Conservation (phyloP, 371 early-diverging fungal genomes). For the Polyrhizophydium stewartii region DNA sequence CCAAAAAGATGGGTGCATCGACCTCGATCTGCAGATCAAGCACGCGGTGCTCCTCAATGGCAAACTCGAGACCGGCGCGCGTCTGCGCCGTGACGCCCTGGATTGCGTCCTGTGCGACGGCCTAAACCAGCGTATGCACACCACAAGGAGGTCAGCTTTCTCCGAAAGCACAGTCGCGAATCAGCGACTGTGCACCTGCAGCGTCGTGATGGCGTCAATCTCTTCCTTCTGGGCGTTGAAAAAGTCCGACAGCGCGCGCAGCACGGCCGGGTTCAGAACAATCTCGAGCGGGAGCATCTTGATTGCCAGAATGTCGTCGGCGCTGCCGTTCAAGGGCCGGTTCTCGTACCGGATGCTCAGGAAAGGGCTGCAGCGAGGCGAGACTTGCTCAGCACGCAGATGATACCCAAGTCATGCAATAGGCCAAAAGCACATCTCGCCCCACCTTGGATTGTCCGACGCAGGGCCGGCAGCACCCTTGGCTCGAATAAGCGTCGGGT, state of each 20-base stretch:
- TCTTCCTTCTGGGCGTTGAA: constrained; percentile 81
- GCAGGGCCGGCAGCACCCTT: constrained; percentile 22
- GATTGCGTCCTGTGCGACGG: constrained; percentile 82
- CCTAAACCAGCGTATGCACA: constrained; percentile 29
- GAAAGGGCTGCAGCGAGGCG: constrained; percentile 44
- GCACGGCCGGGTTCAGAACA: constrained; percentile 77
- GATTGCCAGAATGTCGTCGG: constrained; percentile 79
- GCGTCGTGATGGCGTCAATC: constrained; percentile 57
- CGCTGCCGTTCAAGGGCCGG: constrained; percentile 80
- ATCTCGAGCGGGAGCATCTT: constrained; percentile 89
- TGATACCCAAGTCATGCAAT: background rate
- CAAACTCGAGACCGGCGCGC: constrained; percentile 72
- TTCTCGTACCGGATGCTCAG: constrained; percentile 79
- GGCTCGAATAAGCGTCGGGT: constrained; percentile 79
- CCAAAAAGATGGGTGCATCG: constrained; percentile 95
- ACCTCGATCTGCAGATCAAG: constrained; percentile 89
- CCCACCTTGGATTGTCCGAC: constrained; percentile 11
- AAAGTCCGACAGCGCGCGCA: constrained; percentile 73
- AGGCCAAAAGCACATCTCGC: constrained; percentile 7
- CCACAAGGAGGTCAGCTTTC: background rate
- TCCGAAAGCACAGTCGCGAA: background rate
- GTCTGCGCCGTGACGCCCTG: constrained; percentile 89
- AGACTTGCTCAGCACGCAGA: background rate
- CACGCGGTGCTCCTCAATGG: constrained; percentile 84
- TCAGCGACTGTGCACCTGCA: constrained; percentile 13